Percentiles rank a stretch among this genome's conserved stretches.
phyloP scores from a whole-genome alignment of 1,284 basidiomycete genomes.

The Ganoderma meredithae region DNA sequence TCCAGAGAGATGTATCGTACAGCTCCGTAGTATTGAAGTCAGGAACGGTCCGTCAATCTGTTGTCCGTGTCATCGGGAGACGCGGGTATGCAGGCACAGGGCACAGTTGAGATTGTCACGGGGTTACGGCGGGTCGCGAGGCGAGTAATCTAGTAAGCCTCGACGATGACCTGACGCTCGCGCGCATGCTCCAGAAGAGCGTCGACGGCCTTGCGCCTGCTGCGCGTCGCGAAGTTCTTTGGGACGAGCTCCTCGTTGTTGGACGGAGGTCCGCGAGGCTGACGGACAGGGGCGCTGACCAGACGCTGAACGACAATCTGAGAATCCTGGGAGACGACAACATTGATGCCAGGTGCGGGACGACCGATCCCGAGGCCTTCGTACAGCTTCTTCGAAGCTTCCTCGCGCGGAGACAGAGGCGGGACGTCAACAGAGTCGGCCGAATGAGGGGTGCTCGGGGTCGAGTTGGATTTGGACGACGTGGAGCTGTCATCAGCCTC shows the following conservation, averaged over 20 bases:
- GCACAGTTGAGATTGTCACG: constrained; percentile 2
- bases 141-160: constrained; percentile 56
- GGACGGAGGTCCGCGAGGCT: constrained; percentile 87
- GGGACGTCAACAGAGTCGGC: constrained; percentile 62
- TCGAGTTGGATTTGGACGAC: constrained; percentile 57
- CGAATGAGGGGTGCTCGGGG: constrained; percentile 79
- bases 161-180: constrained; percentile 68
- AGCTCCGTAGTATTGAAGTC: constrained; percentile 26
- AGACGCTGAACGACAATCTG: constrained; percentile 54
- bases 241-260: constrained; percentile 87
- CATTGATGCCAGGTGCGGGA: constrained; percentile 51
- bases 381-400: constrained; percentile 81
- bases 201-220: constrained; percentile 81
- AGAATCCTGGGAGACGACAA: constrained; percentile 40
- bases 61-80: constrained; percentile 13
- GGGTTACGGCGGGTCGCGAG: constrained; percentile 9
- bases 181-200: constrained; percentile 74
- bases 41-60: constrained; percentile 26
- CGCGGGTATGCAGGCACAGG: constrained; percentile 13
- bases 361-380: constrained; percentile 83
- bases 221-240: constrained; percentile 88
- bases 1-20: constrained; percentile 39
- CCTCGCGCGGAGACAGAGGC: constrained; percentile 79
- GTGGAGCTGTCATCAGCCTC: constrained; percentile 63
- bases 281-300: constrained; percentile 76